Percentiles rank a stretch among this genome's conserved stretches.
Conservation (phyloP, 2,329 filamentous ascomycete species). For the Fusarium compactum region DNA sequence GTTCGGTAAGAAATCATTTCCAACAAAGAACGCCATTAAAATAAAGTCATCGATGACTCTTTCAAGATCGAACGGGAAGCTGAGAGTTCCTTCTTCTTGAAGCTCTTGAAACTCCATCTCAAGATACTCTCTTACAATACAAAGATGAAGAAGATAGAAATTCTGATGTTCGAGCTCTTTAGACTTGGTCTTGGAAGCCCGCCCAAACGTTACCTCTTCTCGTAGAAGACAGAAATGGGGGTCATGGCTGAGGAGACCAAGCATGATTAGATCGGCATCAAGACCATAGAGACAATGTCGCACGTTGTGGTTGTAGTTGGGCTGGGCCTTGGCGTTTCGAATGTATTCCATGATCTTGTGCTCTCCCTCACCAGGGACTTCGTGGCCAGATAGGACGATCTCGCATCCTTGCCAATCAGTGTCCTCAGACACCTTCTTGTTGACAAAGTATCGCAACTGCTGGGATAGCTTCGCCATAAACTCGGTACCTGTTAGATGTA, state of each 20-base stretch:
- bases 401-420: conserved; percentile 97
- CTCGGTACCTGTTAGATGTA: conserved; percentile 70
- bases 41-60: conserved; percentile 99
- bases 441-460: conserved; percentile 98
- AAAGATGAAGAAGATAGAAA: conserved; percentile 96
- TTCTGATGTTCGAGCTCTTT: conserved; percentile 99
- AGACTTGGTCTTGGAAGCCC: conserved; percentile 86
- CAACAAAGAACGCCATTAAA: conserved; percentile 98
- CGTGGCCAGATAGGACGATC: conserved; percentile 95
- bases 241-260: conserved; percentile 96
- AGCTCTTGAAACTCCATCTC: conserved; percentile 97
- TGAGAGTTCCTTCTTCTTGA: conserved; percentile 76
- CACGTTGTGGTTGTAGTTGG: conserved; percentile 90
- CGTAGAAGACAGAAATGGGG: conserved; percentile 97
- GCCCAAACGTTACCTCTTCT: conserved; percentile 97
- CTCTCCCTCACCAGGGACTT: conserved; percentile 97
- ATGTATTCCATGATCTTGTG: conserved; percentile 99
- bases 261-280: conserved; percentile 98
- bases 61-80: conserved; percentile 91
- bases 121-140: conserved; percentile 96
- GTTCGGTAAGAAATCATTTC: conserved; percentile 98
- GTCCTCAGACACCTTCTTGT: conserved; percentile 98
- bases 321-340: conserved; percentile 94
- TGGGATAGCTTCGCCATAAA: conserved; percentile 97
- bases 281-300: conserved; percentile 97